Evolutionary conservation across 768 basidiomycete species (phyloP).

Genomic region (Leucosporidium yakuticum): DNA sequence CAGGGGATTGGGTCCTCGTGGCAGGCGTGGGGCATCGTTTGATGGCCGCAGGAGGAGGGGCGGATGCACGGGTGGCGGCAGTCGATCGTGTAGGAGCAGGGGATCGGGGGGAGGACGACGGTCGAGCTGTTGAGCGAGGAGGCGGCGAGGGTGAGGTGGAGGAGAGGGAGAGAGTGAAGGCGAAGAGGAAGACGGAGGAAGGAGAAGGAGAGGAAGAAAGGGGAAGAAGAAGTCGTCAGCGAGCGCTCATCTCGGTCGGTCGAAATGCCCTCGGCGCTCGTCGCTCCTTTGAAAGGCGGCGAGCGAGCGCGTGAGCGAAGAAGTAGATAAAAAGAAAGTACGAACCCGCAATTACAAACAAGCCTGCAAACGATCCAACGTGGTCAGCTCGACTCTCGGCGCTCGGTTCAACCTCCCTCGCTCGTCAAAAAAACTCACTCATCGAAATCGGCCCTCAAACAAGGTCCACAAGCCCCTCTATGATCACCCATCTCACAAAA

Average conservation of each 20-base stretch:
- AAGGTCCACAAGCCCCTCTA: conserved; percentile 69
- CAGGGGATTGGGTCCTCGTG: conserved; percentile 66
- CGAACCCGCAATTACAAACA: too few species aligned
- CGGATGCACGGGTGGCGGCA: conserved; percentile 76
- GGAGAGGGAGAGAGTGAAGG: neutral
- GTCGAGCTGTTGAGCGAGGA: conserved; percentile 52
- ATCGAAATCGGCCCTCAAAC: conserved; percentile 82
- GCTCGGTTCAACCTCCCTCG: too few species aligned
- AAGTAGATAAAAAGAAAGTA: too few species aligned
- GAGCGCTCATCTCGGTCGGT: too few species aligned
- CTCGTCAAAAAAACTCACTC: conserved; percentile 52
- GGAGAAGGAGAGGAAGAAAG: neutral
- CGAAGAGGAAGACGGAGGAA: neutral
- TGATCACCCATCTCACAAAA: conserved; percentile 74
- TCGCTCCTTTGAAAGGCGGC: too few species aligned
- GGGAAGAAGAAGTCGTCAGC: neutral
- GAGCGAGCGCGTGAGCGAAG: too few species aligned
- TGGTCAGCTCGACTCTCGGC: too few species aligned
- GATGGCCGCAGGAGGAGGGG: conserved; percentile 74
- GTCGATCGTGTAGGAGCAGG: conserved; percentile 71
- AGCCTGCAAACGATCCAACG: neutral
- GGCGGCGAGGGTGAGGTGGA: too few species aligned
- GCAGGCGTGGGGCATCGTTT: conserved; percentile 67
- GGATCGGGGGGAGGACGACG: conserved; percentile 76
- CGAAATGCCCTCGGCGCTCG: too few species aligned